Conservation (phyloP, 441 rosid genomes). For the Oxalis stricta region DNA sequence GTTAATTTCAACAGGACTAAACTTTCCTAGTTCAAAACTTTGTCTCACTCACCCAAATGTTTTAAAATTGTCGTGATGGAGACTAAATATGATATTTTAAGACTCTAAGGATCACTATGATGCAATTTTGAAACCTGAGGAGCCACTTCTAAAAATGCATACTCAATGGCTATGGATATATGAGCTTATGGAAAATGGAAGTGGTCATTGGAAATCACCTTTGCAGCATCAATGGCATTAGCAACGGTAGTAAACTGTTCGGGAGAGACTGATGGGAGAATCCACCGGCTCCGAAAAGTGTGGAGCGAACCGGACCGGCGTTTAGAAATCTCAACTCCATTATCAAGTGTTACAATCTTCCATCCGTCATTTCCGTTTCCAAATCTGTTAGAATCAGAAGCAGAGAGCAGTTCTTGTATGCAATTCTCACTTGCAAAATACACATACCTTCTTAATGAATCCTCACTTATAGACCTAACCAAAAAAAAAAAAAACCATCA, state of each 20-base stretch:
- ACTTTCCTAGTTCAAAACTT: no score
- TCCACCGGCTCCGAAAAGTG: constrained; percentile 54
- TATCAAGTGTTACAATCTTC: constrained; percentile 31
- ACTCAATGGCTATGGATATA: no score
- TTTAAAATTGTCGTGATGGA: no score
- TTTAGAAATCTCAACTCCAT: constrained; percentile 57
- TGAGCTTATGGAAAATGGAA: no score
- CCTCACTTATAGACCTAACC: constrained; percentile 72
- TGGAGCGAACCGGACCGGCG: constrained; percentile 45
- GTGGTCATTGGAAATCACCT: constrained; percentile 36
- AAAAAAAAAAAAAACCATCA: neutral
- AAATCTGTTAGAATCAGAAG: constrained; percentile 41
- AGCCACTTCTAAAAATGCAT: no score
- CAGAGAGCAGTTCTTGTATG: constrained; percentile 58
- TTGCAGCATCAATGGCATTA: constrained; percentile 64
- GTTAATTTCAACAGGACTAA: no score
- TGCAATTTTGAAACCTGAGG: no score
- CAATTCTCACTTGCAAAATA: constrained; percentile 71
- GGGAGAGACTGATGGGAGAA: constrained; percentile 52
- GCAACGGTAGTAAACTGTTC: constrained; percentile 57
- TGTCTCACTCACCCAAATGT: no score
- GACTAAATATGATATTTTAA: no score
- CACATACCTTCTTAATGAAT: constrained; percentile 59
- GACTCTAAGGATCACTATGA: no score
- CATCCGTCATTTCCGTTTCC: constrained; percentile 45